phyloP scores from a whole-genome alignment of 1,284 basidiomycete species.

The Rhodotorula sp. region DNA sequence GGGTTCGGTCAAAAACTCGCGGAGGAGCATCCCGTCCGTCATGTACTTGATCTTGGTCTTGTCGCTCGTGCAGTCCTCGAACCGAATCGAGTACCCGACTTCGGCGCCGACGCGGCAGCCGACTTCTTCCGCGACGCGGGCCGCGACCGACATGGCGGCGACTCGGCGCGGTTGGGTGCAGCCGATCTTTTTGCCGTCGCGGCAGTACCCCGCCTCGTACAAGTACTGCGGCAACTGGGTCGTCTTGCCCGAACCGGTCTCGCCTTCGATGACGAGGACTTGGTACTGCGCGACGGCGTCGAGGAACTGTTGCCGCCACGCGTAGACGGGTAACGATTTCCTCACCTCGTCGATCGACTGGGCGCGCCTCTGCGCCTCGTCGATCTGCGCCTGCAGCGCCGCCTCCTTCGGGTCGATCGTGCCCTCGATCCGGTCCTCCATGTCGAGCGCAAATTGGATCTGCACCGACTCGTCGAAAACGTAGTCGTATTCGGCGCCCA shows the following conservation, averaged over 20 bases:
- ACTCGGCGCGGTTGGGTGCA: constrained; percentile 99
- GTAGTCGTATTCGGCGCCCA: constrained; percentile 77
- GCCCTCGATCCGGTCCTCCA: constrained; percentile 54
- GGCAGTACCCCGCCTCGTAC: constrained; percentile 93
- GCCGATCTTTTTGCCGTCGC: constrained; percentile 82
- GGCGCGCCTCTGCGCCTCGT: constrained; percentile 84
- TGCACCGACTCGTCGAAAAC: constrained; percentile 98
- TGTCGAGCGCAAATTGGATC: constrained; percentile 82
- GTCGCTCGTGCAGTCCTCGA: constrained; percentile 98
- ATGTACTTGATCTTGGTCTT: constrained; percentile 91
- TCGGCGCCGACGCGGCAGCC: constrained; percentile 93
- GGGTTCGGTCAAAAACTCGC: constrained; percentile 93
- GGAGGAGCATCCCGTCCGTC: constrained; percentile 97
- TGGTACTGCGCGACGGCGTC: constrained; percentile 87
- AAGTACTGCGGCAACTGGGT: constrained; percentile 98
- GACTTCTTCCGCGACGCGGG: constrained; percentile 98
- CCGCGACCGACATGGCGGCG: constrained; percentile 98
- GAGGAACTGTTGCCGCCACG: constrained; percentile 79
- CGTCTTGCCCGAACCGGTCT: constrained; percentile 72
- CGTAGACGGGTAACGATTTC: constrained; percentile 84
- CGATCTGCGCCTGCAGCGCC: constrained; percentile 79
- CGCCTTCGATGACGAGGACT: constrained; percentile 52
- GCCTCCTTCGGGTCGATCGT: constrained; percentile 80
- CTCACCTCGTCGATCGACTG: constrained; percentile 84
- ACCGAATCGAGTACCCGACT: constrained; percentile 97